Evolutionary conservation across 805 yeast genomes (phyloP), one percentile per base, ranked within the genome.

Genomic region (Spathaspora girioi): DNA sequence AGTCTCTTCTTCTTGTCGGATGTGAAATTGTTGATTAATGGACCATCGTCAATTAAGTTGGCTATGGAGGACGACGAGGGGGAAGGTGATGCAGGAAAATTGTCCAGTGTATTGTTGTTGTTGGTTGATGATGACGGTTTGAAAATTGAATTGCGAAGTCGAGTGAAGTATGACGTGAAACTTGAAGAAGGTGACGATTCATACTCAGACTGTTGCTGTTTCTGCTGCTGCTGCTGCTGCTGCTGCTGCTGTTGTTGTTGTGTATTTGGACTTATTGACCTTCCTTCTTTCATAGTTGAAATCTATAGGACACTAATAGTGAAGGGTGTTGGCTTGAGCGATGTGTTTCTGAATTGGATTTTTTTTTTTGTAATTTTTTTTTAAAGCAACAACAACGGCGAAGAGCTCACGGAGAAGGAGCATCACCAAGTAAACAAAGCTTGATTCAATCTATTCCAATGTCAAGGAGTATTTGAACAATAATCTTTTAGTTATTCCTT

Each of bases 1-100:
- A 69, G 50, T 43, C 65, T 55, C 41, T 63, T 61, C 51, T 65
- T 67, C 54, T 68, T 68, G 35, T 51, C 56, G 1, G 71, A 65
- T 11, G 55, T 38, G 50, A 64, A 65, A 49, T 60, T 54, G 35
- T 59, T 61, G 43, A 53, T 45, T 32, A 65, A 55, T 9, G 63
- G 65, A 29, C 57, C 65, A 20, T 53, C 47, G 2, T 38, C 40
- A 35, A 35, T 35, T 35, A 35, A n/a, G 9, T 35, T n/a, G 10
- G 31, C 38, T 19, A 11, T 20, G 20, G 20, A 23, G 26, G 26
- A 4, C 6, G 26, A 3, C 6, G 26, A 23, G 26, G 26, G 26
- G 26, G 26, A 23, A 23, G 26, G 26, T 23, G 26, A 23, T 4
- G 26, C 6, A 23, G 26, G 6, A 23, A 23, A 43, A 17, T 43